Evolutionary conservation across 2,329 filamentous ascomycete species (phyloP).

Genomic region (Grosmannia huntii): DNA sequence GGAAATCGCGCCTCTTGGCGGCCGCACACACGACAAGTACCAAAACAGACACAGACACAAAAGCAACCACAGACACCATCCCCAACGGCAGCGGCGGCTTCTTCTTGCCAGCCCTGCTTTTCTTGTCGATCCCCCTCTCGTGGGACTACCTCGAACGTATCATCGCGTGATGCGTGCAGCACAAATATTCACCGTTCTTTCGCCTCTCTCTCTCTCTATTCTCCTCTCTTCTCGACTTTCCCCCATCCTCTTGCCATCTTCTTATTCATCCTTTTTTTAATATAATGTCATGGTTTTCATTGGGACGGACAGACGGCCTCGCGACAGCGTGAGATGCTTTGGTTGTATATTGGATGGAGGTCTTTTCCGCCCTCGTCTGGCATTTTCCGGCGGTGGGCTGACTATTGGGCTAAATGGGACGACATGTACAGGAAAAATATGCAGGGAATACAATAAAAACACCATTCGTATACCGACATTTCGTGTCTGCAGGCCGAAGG

Average conservation of each 20-base stretch:
- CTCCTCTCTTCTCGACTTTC: neutral
- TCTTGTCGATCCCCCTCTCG: conserved; percentile 7
- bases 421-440: conserved; percentile 1
- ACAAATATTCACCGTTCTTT: no score
- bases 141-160: conserved; percentile 3
- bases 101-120: conserved; percentile 2
- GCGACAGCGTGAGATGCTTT: neutral
- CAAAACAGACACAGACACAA: neutral
- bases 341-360: neutral
- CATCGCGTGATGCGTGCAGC: neutral
- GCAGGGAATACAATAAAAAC: neutral
- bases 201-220: neutral
- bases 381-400: neutral
- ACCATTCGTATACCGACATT: neutral
- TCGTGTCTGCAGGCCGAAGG: neutral
- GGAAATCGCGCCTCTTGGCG: neutral
- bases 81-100: neutral
- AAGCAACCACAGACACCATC: neutral
- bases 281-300: neutral
- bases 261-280: neutral
- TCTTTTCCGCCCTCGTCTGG: neutral
- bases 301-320: neutral
- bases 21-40: neutral
- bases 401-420: neutral
- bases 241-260: neutral